A percentile compares a stretch with the other conserved stretches of the same genome.
These are phyloP conservation scores for Jamesozyma spencerorum DNA, from an alignment of 805 yeast species.

Conservation along the genomic window DNA sequence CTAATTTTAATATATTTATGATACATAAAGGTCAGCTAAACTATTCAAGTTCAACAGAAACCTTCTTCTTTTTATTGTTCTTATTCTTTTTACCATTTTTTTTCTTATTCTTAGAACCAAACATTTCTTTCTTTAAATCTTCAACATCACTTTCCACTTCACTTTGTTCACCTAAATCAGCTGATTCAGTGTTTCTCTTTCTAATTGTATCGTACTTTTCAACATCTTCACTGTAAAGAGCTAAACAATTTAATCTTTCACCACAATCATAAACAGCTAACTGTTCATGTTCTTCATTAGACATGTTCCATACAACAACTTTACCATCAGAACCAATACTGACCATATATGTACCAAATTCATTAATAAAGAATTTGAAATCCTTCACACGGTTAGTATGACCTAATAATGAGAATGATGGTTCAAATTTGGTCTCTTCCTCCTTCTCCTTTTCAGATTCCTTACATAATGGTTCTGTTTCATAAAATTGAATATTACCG, in stretches of 20 bases:
- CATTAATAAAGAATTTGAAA: slow-evolving; percentile 44
- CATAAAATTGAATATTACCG: slow-evolving; percentile 58
- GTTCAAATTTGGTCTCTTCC: slow-evolving; percentile 25
- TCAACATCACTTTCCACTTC: slow-evolving; percentile 73
- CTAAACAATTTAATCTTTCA: slow-evolving; percentile 82
- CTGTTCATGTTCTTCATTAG: slow-evolving; percentile 46
- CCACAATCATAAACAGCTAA: slow-evolving; percentile 86
- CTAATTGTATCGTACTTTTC: slow-evolving; percentile 68
- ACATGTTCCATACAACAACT: slow-evolving; percentile 81
- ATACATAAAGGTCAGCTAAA: neutral
- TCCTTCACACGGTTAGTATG: slow-evolving; percentile 84
- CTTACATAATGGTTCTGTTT: slow-evolving; percentile 30
- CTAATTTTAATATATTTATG: neutral
- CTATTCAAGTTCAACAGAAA: slow-evolving; percentile 50
- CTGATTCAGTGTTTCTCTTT: slow-evolving; percentile 44
- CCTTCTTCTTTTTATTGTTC: slow-evolving; percentile 36
- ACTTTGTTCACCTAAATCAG: slow-evolving; percentile 53
- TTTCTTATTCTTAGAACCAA: slow-evolving; percentile 35
- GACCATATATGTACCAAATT: slow-evolving; percentile 41
- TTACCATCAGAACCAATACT: slow-evolving; percentile 91
- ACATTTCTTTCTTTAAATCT: slow-evolving; percentile 49
- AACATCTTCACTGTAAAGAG: slow-evolving; percentile 63
- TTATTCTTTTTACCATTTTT: slow-evolving; percentile 35
- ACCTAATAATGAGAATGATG: slow-evolving; percentile 59
- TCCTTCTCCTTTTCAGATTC: slow-evolving; percentile 15